Percentiles rank a stretch among this genome's conserved stretches.
Evolutionary conservation across 179 eudicot species (phyloP).

Genomic region (Patellifolia procumbens): DNA sequence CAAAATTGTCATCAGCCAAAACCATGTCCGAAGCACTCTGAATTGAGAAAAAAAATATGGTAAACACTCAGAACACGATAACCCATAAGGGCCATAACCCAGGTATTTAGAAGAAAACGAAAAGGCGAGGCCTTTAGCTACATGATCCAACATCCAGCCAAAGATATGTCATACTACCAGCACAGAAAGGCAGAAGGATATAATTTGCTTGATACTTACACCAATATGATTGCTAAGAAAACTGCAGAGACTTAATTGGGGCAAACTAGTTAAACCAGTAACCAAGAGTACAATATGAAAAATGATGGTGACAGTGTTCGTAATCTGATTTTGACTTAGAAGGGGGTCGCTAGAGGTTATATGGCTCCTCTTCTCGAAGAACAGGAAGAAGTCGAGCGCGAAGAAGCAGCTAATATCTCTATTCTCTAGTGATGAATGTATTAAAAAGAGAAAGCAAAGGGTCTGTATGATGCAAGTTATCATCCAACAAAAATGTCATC

Average conservation of each 20-base stretch:
- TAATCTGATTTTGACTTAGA: background rate
- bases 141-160: background rate
- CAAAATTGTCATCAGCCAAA: constrained; percentile 98
- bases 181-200: background rate
- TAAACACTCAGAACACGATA: constrained; percentile 7
- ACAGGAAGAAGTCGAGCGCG: no score
- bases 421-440: background rate
- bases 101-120: background rate
- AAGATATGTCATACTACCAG: background rate
- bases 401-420: no score
- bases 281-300: background rate
- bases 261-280: background rate
- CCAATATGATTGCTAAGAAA: background rate
- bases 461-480: background rate
- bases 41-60: constrained; percentile 21
- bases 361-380: no score
- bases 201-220: background rate
- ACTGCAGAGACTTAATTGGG: background rate
- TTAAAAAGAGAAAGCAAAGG: background rate
- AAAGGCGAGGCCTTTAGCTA: background rate
- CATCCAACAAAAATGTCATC: background rate
- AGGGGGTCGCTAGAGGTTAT: no score
- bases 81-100: background rate
- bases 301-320: background rate
- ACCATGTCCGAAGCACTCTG: constrained; percentile 99